These are phyloP conservation scores for Abortiporus biennis DNA, from an alignment of 1,284 basidiomycete species.

Conservation along the genomic window DNA sequence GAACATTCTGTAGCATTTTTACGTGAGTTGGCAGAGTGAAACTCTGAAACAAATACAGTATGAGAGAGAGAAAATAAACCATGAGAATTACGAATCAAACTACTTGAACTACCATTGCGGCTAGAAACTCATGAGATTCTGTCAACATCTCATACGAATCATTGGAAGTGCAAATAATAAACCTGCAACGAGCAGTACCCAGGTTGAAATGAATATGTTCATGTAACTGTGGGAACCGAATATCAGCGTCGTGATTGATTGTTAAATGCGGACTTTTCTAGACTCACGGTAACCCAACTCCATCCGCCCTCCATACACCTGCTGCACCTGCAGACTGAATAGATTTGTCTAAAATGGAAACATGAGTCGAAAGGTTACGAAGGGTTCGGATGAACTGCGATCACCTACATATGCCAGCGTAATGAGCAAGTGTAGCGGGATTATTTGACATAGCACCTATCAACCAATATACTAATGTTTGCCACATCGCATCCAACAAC, in stretches of 20 bases:
- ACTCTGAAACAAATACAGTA: too few relatives aligned
- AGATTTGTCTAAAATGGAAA: constrained; percentile 29
- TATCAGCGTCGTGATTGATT: neutral
- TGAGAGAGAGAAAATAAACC: too few relatives aligned
- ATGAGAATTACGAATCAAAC: too few relatives aligned
- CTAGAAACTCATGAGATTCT: too few relatives aligned
- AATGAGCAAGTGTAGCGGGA: constrained; percentile 38
- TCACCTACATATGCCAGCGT: constrained; percentile 38
- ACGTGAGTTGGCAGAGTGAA: too few relatives aligned
- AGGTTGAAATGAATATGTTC: constrained; percentile 39
- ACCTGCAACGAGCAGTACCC: constrained; percentile 35
- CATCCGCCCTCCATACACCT: constrained; percentile 37
- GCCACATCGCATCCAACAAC: constrained; percentile 53
- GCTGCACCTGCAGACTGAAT: constrained; percentile 39
- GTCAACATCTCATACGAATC: too few relatives aligned
- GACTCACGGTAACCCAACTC: constrained; percentile 30
- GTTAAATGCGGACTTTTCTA: too few relatives aligned
- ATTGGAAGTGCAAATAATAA: too few relatives aligned
- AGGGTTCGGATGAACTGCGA: neutral
- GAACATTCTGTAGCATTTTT: too few relatives aligned
- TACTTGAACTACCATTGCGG: too few relatives aligned
- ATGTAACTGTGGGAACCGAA: constrained; percentile 27
- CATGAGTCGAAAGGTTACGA: neutral
- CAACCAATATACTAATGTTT: constrained; percentile 54
- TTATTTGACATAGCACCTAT: constrained; percentile 44